Conservation (phyloP, 768 basidiomycete genomes). For the Leccinum uliginosum region DNA sequence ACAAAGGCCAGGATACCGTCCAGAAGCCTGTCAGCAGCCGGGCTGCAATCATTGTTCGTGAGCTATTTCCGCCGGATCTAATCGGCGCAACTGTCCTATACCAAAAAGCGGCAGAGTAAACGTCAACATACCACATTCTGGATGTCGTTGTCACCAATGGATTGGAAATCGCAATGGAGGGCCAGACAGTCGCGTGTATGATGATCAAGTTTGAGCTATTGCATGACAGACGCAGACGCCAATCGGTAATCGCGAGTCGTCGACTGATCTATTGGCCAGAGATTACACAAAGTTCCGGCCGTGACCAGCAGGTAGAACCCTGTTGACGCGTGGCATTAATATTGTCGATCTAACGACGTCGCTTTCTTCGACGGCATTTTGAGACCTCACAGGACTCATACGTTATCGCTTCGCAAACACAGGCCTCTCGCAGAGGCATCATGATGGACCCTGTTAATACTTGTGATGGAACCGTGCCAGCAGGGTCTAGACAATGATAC, state of each 20-base stretch:
- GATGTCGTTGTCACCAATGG: background rate
- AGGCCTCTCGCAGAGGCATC: background rate
- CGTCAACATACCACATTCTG: conserved; percentile 9
- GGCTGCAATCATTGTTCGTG: conserved; percentile 6
- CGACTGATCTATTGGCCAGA: background rate
- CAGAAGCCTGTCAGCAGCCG: conserved; percentile 1
- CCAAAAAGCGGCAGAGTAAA: conserved; percentile 3
- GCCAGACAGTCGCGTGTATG: background rate
- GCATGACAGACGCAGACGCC: background rate
- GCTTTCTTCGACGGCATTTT: background rate
- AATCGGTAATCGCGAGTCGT: background rate
- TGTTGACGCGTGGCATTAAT: conserved; percentile 5
- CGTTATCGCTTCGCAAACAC: conserved; percentile 19
- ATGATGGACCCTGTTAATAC: background rate
- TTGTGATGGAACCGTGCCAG: background rate
- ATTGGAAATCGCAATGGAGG: conserved; percentile 1
- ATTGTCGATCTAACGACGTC: conserved; percentile 12
- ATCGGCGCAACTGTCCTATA: conserved; percentile 19
- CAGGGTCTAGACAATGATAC: background rate
- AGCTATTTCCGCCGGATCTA: conserved; percentile 25
- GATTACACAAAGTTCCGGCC: conserved; percentile 4
- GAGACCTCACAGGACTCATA: conserved; percentile 1
- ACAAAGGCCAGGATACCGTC: background rate
- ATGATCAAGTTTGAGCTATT: background rate
- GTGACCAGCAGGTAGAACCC: background rate